Evolutionary conservation across 1,139 yeast genomes (phyloP), one percentile per base, ranked within the genome.

Genomic region (Taphrina communis): DNA sequence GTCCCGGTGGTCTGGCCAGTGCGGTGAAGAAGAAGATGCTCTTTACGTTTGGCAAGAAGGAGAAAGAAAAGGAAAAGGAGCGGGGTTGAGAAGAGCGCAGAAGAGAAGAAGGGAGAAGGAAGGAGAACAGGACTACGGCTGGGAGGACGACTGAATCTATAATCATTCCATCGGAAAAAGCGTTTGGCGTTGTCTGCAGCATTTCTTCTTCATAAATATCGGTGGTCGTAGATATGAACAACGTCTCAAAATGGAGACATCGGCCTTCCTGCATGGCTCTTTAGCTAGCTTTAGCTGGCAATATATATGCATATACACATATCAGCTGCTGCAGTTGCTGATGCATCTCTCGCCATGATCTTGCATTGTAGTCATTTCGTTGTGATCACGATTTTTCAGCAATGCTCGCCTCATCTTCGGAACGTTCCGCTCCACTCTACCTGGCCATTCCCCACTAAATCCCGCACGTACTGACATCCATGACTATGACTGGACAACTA

Each of bases 11-110:
- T 19, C 36, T 51, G 31, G 57, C 65, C 35, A 51, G 65, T 60
- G 57, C 57, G n/a, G 57, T 50, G 25, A 39, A 50, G 57, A 48
- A 51, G 38, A 51, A 51, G 65, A 60, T 60, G 50, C 35, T 60
- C 42, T 60, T 60, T 35, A 19, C 57, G n/a, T 60, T 60, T 14
- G 65, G 65, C 6, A 60, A 50, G 65, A 58, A 58, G 53, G 62
- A 58, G 25, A 58, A 42, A 19, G 62, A 44, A 14, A 53, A 53
- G 17, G 62, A 44, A 14, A 53, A 53, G 17, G 58, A 38, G 58
- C 21, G 58, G 35, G 31, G 21, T 21, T 35, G 58, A 53, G 21
- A 25, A 25, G 4, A 25, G 31, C 4, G 31, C 31, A 25, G 31
- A 25, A 25, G 31, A 25, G 31, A 4, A 25, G 31, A 25, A 25